phyloP scores from a whole-genome alignment of 148 eudicot genomes.

The Chenopodium album region DNA sequence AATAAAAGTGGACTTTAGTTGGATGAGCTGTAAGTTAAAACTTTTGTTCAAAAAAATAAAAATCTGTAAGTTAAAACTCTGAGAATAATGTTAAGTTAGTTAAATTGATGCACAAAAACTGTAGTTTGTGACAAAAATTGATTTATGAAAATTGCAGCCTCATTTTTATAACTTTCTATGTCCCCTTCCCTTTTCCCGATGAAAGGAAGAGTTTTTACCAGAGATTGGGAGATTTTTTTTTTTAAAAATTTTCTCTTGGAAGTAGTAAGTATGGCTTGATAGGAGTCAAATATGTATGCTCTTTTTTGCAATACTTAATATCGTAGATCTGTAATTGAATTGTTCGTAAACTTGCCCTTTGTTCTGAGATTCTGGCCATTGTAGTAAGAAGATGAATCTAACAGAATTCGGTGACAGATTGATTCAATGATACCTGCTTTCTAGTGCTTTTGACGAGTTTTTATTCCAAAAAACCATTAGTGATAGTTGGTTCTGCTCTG shows the following conservation, averaged over 20 bases:
- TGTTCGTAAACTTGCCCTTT: not conserved
- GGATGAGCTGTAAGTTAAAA: not conserved
- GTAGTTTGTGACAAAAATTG: not conserved
- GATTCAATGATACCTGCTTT: not conserved
- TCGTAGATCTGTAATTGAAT: not conserved
- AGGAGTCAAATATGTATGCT: not conserved
- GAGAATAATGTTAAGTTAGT: not conserved
- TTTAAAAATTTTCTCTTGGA: not conserved
- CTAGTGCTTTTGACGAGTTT: not conserved
- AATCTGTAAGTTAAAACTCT: not conserved
- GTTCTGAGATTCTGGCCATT: not conserved
- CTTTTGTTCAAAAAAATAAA: too few species aligned
- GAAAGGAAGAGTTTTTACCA: not conserved
- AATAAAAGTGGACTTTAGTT: not conserved
- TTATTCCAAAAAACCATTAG: not conserved
- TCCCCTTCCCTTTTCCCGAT: not conserved
- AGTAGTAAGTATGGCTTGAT: not conserved
- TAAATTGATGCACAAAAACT: not conserved
- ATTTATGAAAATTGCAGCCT: not conserved
- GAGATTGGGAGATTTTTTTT: not conserved
- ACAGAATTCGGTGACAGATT: too few species aligned
- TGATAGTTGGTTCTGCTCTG: not conserved
- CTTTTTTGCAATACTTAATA: not conserved
- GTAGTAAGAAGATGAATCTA: not conserved
- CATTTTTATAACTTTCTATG: not conserved